phyloP scores from a whole-genome alignment of 2,329 filamentous ascomycete species.

The Coniochaeta sp. region DNA sequence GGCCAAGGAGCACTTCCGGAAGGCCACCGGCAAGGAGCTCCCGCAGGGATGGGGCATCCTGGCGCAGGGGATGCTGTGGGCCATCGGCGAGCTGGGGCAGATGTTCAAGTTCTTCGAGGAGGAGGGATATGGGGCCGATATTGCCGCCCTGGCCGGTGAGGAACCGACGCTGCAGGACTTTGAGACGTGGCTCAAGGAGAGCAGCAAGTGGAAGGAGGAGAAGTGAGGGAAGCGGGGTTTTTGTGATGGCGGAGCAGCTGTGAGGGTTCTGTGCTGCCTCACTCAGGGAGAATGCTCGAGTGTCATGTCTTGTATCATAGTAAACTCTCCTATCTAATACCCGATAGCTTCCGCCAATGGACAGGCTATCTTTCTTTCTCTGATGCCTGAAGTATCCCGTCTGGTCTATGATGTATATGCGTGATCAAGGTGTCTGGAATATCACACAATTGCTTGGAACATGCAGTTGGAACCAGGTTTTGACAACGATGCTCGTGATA shows the following conservation, averaged over 20 bases:
- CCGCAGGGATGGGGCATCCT: conserved; percentile 24
- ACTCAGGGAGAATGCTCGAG: neutral
- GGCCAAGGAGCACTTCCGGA: conserved; percentile 18
- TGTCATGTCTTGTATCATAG: neutral
- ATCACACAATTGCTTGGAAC: too few species aligned
- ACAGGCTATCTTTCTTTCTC: neutral
- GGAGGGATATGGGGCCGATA: conserved; percentile 31
- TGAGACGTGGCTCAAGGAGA: conserved; percentile 29
- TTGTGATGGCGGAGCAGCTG: too few species aligned
- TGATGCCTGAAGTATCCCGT: neutral
- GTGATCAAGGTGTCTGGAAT: too few species aligned
- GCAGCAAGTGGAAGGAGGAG: conserved; percentile 18
- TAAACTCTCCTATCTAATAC: neutral
- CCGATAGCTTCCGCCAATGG: neutral
- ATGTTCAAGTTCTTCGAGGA: conserved; percentile 31
- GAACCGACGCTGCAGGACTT: conserved; percentile 24
- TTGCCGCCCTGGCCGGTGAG: conserved; percentile 19
- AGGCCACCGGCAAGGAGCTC: conserved; percentile 18
- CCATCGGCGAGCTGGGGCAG: conserved; percentile 18
- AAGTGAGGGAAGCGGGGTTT: neutral
- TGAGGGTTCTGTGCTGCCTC: neutral
- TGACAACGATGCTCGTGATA: too few species aligned
- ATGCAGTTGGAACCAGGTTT: neutral
- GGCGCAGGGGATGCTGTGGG: conserved; percentile 19
- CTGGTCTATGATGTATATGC: neutral